These are phyloP conservation scores for Aspergillus sp. DNA, from an alignment of 2,329 filamentous ascomycete species.

Conservation along the genomic window DNA sequence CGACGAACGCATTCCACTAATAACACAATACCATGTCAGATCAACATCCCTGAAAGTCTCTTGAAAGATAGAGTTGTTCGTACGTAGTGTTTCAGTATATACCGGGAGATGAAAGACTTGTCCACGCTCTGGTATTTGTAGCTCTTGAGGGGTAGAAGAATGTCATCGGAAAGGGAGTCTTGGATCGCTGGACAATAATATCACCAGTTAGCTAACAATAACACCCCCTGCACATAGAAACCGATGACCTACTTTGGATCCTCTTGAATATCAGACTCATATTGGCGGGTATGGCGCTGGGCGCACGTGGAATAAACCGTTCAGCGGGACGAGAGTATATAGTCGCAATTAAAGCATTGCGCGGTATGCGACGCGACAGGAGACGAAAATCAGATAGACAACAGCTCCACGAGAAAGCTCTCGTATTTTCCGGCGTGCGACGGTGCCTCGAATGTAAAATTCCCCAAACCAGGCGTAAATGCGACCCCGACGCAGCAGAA, in stretches of 20 bases:
- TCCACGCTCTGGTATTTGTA: conserved; percentile 99
- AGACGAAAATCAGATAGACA: background rate
- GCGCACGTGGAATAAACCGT: background rate
- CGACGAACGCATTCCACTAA: conserved; percentile 96
- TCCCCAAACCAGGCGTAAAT: too few species aligned
- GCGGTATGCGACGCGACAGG: conserved; percentile 7
- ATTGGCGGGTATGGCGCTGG: conserved; percentile 1
- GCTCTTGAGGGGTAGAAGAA: conserved; percentile 82
- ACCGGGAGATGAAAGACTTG: conserved; percentile 88
- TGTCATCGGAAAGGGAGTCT: conserved; percentile 78
- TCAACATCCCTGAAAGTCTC: conserved; percentile 1
- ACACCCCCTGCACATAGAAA: background rate
- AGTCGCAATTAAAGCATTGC: conserved; percentile 12
- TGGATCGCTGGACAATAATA: conserved; percentile 31
- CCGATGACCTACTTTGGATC: conserved; percentile 34
- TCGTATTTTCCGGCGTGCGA: background rate
- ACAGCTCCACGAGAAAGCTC: background rate
- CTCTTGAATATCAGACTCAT: conserved; percentile 34
- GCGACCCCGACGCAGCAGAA: background rate
- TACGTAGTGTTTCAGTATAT: conserved; percentile 95
- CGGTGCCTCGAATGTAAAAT: background rate
- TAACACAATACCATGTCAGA: conserved; percentile 7
- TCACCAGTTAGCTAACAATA: conserved; percentile 2
- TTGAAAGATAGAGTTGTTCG: conserved; percentile 30
- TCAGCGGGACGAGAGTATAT: background rate